Conservation (phyloP, 345 rosid species). For the Eucalyptus caleyi region DNA sequence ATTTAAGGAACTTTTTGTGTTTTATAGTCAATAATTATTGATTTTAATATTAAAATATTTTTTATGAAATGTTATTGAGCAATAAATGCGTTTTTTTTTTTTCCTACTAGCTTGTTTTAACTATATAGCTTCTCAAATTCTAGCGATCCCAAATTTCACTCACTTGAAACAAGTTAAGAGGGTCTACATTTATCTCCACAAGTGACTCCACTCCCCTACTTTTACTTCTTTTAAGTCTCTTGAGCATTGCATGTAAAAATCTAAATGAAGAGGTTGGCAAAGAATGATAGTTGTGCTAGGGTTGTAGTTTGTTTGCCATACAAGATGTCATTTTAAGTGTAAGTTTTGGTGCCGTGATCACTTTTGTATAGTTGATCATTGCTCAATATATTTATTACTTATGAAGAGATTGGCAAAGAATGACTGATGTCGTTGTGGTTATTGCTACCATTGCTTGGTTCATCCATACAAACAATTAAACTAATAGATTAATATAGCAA, state of each 20-base stretch:
- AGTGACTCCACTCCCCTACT: background rate
- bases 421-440: rapidly evolving
- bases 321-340: too few relatives aligned
- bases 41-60: background rate
- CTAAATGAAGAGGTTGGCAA: too few relatives aligned
- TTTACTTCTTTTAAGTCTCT: background rate
- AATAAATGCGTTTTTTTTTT: background rate
- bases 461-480: background rate
- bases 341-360: too few relatives aligned
- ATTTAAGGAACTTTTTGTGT: background rate
- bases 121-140: background rate
- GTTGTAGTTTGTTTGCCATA: too few relatives aligned
- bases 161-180: rapidly evolving
- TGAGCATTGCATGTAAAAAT: background rate
- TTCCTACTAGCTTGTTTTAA: background rate
- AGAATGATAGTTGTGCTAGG: too few relatives aligned
- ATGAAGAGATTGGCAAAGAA: background rate
- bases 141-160: rapidly evolving
- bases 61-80: background rate
- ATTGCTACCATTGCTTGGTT: rapidly evolving
- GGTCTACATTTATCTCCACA: background rate
- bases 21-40: background rate
- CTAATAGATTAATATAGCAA: background rate
- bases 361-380: too few relatives aligned
- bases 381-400: too few relatives aligned